phyloP scores from a whole-genome alignment of 2,329 filamentous ascomycete genomes.

The Aureobasidium vineae region DNA sequence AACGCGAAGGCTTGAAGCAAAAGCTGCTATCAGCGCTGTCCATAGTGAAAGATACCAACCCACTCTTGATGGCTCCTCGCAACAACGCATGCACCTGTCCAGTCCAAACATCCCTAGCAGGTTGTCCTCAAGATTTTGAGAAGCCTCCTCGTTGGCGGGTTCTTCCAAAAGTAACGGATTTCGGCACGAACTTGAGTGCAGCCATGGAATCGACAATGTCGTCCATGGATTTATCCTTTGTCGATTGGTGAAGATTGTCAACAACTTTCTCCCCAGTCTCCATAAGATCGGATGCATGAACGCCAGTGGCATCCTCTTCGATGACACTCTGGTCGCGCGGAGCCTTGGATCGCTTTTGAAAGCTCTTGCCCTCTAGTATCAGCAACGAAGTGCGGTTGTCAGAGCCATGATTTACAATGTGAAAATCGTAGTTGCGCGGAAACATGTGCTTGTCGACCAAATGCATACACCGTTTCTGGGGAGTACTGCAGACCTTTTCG shows the following conservation, averaged over 20 bases:
- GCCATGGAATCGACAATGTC: conserved; percentile 67
- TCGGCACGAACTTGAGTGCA: conserved; percentile 67
- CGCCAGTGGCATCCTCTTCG: not conserved
- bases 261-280: not conserved
- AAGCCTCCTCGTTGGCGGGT: conserved; percentile 56
- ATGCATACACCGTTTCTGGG: conserved; percentile 81
- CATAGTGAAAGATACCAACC: not conserved
- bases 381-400: conserved; percentile 80
- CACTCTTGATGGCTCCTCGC: not conserved
- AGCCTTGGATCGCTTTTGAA: not conserved
- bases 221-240: conserved; percentile 47
- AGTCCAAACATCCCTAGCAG: not conserved
- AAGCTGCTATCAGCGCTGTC: not conserved
- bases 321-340: not conserved
- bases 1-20: not conserved
- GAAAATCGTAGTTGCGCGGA: conserved; percentile 81
- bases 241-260: not conserved
- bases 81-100: not conserved
- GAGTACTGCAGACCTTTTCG: conserved; percentile 77
- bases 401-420: conserved; percentile 83
- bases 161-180: conserved; percentile 64
- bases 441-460: conserved; percentile 94
- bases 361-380: conserved; percentile 45
- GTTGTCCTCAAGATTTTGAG: conserved; percentile 44
- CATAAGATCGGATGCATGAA: not conserved